Conservation (phyloP, 495 filamentous ascomycete species). For the Annulohypoxylon bovei region DNA sequence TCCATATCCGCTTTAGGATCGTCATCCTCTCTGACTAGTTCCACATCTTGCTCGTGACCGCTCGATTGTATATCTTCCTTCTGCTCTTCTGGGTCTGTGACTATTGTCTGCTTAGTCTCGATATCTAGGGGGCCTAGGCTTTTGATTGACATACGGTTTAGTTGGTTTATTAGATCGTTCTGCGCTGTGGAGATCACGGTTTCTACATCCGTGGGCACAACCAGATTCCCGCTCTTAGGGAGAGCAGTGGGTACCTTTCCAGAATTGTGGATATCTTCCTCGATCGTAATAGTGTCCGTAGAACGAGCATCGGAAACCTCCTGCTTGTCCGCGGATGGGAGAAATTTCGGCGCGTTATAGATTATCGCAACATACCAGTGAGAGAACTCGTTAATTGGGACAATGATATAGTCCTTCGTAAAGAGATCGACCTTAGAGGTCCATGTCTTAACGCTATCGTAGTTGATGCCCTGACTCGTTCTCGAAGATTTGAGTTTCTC, state of each 20-base stretch:
- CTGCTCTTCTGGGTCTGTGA: conserved; percentile 4
- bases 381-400: conserved; percentile 85
- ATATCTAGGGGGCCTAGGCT: conserved; percentile 14
- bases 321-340: conserved; percentile 48
- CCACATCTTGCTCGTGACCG: conserved; percentile 10
- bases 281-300: conserved; percentile 27
- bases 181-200: conserved; percentile 4
- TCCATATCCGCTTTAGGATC: conserved; percentile 20
- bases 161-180: conserved; percentile 26
- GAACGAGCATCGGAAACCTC: conserved; percentile 32
- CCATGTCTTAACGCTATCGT: conserved; percentile 86
- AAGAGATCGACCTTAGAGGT: conserved; percentile 88
- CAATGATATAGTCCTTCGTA: conserved; percentile 85
- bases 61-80: conserved; percentile 3
- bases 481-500: conserved; percentile 70
- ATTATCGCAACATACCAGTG: conserved; percentile 99
- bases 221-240: background rate
- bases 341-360: conserved; percentile 77
- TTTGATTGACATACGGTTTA: conserved; percentile 44
- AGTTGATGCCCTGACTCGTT: conserved; percentile 70
- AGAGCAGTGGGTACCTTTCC: conserved; percentile 1
- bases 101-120: conserved; percentile 32
- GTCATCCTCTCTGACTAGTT: conserved; percentile 12
- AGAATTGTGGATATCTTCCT: conserved; percentile 22
- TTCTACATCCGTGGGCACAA: background rate